A percentile compares a stretch with the other conserved stretches of the same genome.
phyloP scores from a whole-genome alignment of 2,329 filamentous ascomycete genomes.

The Exophiala sp. region DNA sequence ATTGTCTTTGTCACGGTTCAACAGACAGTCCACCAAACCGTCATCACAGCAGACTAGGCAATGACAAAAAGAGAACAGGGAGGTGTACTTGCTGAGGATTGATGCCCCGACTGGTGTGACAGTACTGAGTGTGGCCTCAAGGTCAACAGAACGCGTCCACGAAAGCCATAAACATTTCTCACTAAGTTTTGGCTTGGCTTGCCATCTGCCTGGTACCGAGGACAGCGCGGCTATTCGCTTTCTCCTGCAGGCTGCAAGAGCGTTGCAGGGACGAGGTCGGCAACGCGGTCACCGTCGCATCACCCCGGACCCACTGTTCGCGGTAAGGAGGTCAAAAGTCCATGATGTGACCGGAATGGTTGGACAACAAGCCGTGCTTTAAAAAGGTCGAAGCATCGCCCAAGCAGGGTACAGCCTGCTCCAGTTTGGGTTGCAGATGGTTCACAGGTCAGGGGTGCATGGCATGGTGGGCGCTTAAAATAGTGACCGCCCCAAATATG shows the following conservation, averaged over 20 bases:
- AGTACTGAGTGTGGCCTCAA: neutral
- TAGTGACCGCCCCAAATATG: too few species aligned
- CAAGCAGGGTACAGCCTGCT: neutral
- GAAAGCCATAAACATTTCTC: too few species aligned
- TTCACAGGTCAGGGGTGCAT: neutral
- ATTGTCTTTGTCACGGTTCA: neutral
- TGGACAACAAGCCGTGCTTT: neutral
- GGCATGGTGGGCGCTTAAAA: neutral
- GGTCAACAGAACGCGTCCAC: neutral
- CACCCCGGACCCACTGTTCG: neutral
- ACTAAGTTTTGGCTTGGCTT: too few species aligned
- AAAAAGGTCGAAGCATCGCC: neutral
- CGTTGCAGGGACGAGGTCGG: neutral
- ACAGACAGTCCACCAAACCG: neutral
- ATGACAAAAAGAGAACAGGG: too few species aligned
- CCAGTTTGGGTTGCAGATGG: neutral
- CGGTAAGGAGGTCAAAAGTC: neutral
- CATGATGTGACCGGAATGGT: neutral
- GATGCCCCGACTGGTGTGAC: too few species aligned
- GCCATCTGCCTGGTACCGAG: neutral
- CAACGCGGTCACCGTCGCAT: neutral
- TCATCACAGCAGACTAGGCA: neutral
- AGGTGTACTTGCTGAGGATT: too few species aligned
- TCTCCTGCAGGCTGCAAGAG: neutral
- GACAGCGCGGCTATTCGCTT: neutral